phyloP scores from a whole-genome alignment of 164 flowering plant species.

The Tetrastigma voinierianum region DNA sequence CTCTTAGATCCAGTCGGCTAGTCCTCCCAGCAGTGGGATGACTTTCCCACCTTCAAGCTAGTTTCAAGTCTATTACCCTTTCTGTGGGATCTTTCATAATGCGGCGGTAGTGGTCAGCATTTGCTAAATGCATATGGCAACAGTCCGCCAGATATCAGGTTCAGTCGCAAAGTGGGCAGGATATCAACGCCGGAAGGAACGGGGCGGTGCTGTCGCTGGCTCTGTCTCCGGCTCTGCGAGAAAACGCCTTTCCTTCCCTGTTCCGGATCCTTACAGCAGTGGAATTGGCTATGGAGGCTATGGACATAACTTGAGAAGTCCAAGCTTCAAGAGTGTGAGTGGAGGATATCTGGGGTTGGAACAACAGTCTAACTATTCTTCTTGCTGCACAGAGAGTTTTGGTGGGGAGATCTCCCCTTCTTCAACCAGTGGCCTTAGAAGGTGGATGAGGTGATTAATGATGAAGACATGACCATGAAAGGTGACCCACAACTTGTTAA shows the following conservation, averaged over 20 bases:
- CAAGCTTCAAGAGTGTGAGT: conserved; percentile 54
- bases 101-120: conserved; percentile 8
- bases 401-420: conserved; percentile 63
- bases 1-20: conserved; percentile 57
- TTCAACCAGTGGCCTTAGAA: conserved; percentile 51
- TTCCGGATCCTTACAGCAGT: conserved; percentile 30
- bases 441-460: conserved; percentile 49
- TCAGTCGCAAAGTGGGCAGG: conserved; percentile 65
- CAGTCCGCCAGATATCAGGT: conserved; percentile 62
- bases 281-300: conserved; percentile 21
- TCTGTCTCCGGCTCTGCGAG: conserved; percentile 21
- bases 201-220: conserved; percentile 22
- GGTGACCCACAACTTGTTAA: background rate
- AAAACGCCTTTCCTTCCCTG: conserved; percentile 53
- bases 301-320: conserved; percentile 43
- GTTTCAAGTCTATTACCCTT: conserved; percentile 46
- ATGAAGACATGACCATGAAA: background rate
- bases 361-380: conserved; percentile 53
- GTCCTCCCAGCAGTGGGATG: conserved; percentile 53
- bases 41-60: conserved; percentile 38
- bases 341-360: conserved; percentile 37
- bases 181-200: conserved; percentile 49
- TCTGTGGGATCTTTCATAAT: too few relatives aligned
- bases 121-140: conserved; percentile 69
- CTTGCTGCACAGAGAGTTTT: conserved; percentile 53